Conservation (phyloP, 805 yeast species). For the Cyberlindnera misumaiensis region DNA sequence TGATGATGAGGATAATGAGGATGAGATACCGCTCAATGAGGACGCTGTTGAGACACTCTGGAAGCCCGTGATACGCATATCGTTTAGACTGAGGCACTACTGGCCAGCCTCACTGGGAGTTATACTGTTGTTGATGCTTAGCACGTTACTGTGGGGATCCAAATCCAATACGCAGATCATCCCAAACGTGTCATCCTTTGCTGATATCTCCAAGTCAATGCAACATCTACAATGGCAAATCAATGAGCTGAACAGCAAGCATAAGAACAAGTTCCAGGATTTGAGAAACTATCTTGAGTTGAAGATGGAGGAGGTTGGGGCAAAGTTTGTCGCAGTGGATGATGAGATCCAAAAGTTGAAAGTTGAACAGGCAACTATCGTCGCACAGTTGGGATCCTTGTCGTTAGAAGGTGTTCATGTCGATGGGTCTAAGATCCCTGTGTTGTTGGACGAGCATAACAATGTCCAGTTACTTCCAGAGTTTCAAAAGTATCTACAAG, state of each 20-base stretch:
- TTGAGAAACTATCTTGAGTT: slow-evolving; percentile 15
- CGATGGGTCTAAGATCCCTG: slow-evolving; percentile 11
- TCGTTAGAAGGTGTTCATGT: slow-evolving; percentile 6
- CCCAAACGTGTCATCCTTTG: slow-evolving; percentile 10
- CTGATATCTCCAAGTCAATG: slow-evolving; percentile 18
- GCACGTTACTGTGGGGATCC: background rate
- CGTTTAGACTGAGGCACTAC: background rate
- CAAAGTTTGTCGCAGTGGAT: slow-evolving; percentile 9
- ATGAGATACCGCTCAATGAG: background rate
- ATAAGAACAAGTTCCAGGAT: slow-evolving; percentile 15
- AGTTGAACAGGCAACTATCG: slow-evolving; percentile 6
- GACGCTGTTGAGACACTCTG: background rate
- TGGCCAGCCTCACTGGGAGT: background rate
- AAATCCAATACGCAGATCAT: slow-evolving; percentile 5
- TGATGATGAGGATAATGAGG: slow-evolving; percentile 4
- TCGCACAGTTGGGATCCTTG: slow-evolving; percentile 8
- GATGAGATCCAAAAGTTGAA: slow-evolving; percentile 2
- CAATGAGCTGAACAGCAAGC: slow-evolving; percentile 16
- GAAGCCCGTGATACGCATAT: background rate
- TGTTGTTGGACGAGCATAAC: slow-evolving; percentile 12
- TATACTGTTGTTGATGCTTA: background rate
- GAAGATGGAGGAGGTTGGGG: slow-evolving; percentile 13
- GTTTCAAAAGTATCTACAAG: slow-evolving; percentile 14
- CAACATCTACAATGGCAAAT: slow-evolving; percentile 20
- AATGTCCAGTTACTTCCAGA: slow-evolving; percentile 20